A percentile compares a stretch with the other conserved stretches of the same genome.
These are phyloP conservation scores for Pichia cabralensis DNA, from an alignment of 805 yeast genomes.

Conservation along the genomic window DNA sequence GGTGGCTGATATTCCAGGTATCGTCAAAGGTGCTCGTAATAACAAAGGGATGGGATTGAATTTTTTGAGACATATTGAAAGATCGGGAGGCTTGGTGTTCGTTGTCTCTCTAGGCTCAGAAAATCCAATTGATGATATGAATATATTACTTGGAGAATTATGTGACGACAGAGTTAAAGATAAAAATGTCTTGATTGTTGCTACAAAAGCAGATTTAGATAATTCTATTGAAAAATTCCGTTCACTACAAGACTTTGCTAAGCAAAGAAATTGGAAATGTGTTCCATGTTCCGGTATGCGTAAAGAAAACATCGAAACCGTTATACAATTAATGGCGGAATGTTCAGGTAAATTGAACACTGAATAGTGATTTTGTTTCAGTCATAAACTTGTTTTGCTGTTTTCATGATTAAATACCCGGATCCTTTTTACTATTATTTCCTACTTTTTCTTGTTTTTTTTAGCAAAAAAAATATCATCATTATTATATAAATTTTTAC, in stretches of 20 bases:
- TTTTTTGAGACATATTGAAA: slow-evolving; percentile 83
- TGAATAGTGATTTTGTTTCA: too few species aligned
- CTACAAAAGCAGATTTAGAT: slow-evolving; percentile 86
- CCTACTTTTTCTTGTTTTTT: too few species aligned
- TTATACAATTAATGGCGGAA: slow-evolving; percentile 65
- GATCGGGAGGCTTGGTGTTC: slow-evolving; percentile 83
- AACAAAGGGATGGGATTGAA: slow-evolving; percentile 92
- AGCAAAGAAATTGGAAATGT: slow-evolving; percentile 46
- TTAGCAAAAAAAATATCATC: too few species aligned
- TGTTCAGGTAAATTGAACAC: slow-evolving; percentile 28
- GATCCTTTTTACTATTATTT: too few species aligned
- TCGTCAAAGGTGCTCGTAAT: slow-evolving; percentile 75
- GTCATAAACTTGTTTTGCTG: too few species aligned
- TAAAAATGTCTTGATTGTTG: slow-evolving; percentile 67
- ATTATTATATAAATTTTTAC: too few species aligned
- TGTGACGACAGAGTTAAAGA: slow-evolving; percentile 50
- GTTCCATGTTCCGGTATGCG: slow-evolving; percentile 79
- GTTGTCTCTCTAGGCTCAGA: slow-evolving; percentile 66
- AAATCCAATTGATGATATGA: slow-evolving; percentile 59
- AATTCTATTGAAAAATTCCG: slow-evolving; percentile 39
- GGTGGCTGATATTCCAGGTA: slow-evolving; percentile 97
- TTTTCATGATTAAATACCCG: too few species aligned
- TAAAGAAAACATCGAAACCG: slow-evolving; percentile 60
- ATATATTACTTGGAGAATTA: slow-evolving; percentile 56
- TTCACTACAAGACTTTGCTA: slow-evolving; percentile 36